These are phyloP conservation scores for Rubia peregrina DNA, from an alignment of 305 asterid species.

Conservation along the genomic window DNA sequence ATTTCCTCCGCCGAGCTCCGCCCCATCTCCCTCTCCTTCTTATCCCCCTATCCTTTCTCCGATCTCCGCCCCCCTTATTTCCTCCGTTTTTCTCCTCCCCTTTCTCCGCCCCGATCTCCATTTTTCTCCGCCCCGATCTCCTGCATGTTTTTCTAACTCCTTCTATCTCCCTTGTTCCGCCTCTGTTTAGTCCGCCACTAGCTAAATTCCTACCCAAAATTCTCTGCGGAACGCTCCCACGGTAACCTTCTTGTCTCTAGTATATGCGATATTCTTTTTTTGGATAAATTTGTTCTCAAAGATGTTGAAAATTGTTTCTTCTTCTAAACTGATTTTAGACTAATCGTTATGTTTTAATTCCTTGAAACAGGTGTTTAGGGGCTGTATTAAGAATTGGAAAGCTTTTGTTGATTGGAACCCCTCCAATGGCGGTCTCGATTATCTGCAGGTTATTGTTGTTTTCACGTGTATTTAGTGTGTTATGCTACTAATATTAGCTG, in stretches of 20 bases:
- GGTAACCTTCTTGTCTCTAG: constrained; percentile 19
- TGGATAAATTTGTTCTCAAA: neutral
- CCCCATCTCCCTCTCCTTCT: no score
- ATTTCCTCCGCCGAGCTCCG: no score
- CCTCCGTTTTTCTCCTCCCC: no score
- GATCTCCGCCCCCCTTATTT: no score
- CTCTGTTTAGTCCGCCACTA: no score
- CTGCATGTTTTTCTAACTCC: no score
- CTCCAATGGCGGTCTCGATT: constrained; percentile 73
- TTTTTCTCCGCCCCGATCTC: no score
- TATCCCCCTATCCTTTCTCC: no score
- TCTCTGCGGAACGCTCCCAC: constrained; percentile 27
- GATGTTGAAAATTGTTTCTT: neutral
- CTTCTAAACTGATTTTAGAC: neutral
- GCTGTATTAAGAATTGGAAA: constrained; percentile 66
- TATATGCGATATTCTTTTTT: neutral
- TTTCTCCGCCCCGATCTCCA: no score
- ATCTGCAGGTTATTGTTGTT: constrained; percentile 49
- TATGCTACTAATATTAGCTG: neutral
- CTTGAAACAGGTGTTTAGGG: constrained; percentile 46
- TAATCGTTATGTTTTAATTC: neutral
- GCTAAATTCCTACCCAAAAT: no score
- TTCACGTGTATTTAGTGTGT: neutral
- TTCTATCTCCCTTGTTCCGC: no score
- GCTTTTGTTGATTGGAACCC: constrained; percentile 78